Base-by-base conservation (phyloP, 2,329 filamentous ascomycete species). In the Chaetomium sp. region DNA sequence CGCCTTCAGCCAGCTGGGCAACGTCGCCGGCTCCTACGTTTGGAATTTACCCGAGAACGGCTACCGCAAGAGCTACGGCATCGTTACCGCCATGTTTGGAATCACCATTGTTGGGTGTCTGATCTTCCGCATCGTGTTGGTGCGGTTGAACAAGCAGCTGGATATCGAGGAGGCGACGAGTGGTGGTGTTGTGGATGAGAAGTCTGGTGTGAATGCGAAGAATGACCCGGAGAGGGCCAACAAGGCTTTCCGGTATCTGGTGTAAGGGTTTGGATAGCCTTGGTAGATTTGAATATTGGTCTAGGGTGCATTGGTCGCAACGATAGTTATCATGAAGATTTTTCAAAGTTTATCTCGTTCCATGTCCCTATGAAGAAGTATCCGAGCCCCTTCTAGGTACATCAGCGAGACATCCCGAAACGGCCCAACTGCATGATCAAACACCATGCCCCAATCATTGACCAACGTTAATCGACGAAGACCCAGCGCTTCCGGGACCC, bases 61-160 rank as follows among this genome's bases (percentile, higher is more conserved):
- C 0, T 86, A 76, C 72, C 76, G 82, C 60, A 78, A 81, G 71
- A 84, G 80, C 58, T 86, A 86, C 62, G 82, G 80, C 4, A 82
- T 86, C 55, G 83, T 86, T 5, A 76, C 79, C 11, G 74, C 80
- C 64, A 86, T 86, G 82, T 86, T 85, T 63, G 80, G 79, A 3
- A 62, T 82, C 42, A 80, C 82, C 0, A 77, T 83, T 36, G 38
- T 74, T 0, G 80, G 80, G 5, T 83, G 77, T 67, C 73, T 69
- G 51, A 55, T 69, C 36, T 77, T 82, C 71, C 72, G 74, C 19
- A 55, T 71, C 60, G 74, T 80, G 54, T 71, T 82, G 4, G 54
- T 66, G 5, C 66, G 69, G 53, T 65, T 79, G 58, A 80, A 80
- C 7, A 10, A 66, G 56, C 52, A 37, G 61, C 61, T 2, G 69